Evolutionary conservation across 305 asterid species (phyloP).

Genomic region (Fraxinus nigra): DNA sequence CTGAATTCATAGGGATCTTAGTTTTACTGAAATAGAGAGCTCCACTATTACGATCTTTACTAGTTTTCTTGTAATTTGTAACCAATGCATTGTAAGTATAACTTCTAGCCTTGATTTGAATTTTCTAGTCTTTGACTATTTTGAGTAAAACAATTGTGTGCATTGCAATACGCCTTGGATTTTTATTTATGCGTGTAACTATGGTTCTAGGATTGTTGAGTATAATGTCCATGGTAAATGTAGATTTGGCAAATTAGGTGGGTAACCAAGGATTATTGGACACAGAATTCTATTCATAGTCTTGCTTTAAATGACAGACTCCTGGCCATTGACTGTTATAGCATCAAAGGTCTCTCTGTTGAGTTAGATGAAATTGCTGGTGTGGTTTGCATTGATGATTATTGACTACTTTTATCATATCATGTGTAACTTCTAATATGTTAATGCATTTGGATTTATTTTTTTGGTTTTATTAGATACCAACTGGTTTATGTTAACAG

Average conservation of each 20-base stretch:
- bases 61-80: background rate
- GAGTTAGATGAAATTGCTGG: background rate
- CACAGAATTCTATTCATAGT: background rate
- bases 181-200: background rate
- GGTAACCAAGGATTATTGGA: background rate
- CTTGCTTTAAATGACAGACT: background rate
- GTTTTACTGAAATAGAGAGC: background rate
- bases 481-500: background rate
- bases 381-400: background rate
- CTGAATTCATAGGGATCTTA: background rate
- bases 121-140: background rate
- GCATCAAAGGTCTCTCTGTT: background rate
- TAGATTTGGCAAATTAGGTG: background rate
- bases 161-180: background rate
- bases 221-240: background rate
- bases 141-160: background rate
- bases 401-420: background rate
- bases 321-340: background rate
- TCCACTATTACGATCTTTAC: background rate
- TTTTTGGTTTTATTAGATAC: background rate
- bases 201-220: background rate
- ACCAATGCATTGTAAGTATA: background rate
- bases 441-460: background rate
- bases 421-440: background rate
- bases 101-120: background rate